Conservation (phyloP, 2,329 filamentous ascomycete genomes). For the Fusarium staphyleae region DNA sequence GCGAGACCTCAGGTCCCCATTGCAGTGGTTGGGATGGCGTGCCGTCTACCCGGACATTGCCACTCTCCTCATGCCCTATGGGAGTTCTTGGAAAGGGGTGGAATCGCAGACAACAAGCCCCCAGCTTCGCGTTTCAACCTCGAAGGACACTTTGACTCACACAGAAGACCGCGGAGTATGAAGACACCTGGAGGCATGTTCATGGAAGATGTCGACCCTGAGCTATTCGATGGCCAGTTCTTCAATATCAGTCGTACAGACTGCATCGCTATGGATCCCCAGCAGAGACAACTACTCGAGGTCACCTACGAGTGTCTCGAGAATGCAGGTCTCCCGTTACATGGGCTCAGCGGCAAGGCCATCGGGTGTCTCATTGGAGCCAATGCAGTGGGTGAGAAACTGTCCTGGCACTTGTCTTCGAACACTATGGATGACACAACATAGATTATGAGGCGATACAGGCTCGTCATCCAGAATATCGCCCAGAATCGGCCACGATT, state of each 20-base stretch:
- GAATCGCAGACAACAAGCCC: slow-evolving; percentile 43
- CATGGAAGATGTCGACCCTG: slow-evolving; percentile 38
- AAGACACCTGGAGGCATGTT: slow-evolving; percentile 51
- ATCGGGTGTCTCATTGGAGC: slow-evolving; percentile 52
- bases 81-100: slow-evolving; percentile 46
- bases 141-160: slow-evolving; percentile 48
- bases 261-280: slow-evolving; percentile 50
- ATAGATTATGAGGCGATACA: slow-evolving; percentile 51
- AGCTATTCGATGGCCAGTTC: slow-evolving; percentile 26
- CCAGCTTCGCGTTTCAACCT: slow-evolving; percentile 45
- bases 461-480: slow-evolving; percentile 49
- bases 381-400: too few relatives aligned
- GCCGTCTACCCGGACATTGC: slow-evolving; percentile 51
- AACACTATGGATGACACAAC: too few relatives aligned
- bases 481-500: slow-evolving; percentile 51
- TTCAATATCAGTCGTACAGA: slow-evolving; percentile 20
- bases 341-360: slow-evolving; percentile 42
- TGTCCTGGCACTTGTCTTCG: too few relatives aligned
- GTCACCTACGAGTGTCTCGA: slow-evolving; percentile 51
- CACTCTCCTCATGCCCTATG: slow-evolving; percentile 47
- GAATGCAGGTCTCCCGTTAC: slow-evolving; percentile 46
- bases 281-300: slow-evolving; percentile 52
- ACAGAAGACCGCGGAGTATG: slow-evolving; percentile 45
- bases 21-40: slow-evolving; percentile 53
- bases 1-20: slow-evolving; percentile 43